Evolutionary conservation across 164 flowering plant genomes (phyloP).

Genomic region (Liquidambar formosana): DNA sequence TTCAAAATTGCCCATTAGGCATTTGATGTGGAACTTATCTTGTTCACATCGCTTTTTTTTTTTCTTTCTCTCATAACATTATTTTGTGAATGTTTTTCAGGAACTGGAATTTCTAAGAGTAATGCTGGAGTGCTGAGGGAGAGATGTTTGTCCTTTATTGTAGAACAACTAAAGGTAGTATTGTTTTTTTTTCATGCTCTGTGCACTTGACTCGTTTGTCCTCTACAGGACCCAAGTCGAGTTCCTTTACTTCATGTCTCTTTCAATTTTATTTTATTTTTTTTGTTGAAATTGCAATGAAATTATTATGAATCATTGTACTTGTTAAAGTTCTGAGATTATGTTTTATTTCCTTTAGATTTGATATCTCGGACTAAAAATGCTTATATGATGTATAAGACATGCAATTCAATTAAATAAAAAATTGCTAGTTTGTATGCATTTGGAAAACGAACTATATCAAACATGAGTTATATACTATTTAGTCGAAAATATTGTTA

Average conservation of each 20-base stretch:
- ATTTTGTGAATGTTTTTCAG: slow-evolving; percentile 27
- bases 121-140: slow-evolving; percentile 51
- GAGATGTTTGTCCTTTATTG: slow-evolving; percentile 58
- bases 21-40: background rate
- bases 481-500: background rate
- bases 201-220: too few relatives aligned
- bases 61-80: background rate
- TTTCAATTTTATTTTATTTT: too few relatives aligned
- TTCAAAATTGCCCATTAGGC: background rate
- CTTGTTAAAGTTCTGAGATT: too few relatives aligned
- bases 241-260: too few relatives aligned
- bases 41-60: background rate
- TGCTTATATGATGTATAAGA: too few relatives aligned
- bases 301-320: too few relatives aligned
- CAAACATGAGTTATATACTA: too few relatives aligned
- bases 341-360: too few relatives aligned
- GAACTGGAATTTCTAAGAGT: slow-evolving; percentile 59
- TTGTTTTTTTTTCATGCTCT: background rate
- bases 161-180: slow-evolving; percentile 55
- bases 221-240: too few relatives aligned
- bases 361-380: too few relatives aligned
- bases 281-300: too few relatives aligned
- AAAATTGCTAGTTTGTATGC: background rate
- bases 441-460: too few relatives aligned
- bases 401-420: background rate